Evolutionary conservation across 306 rosid genomes (phyloP), one percentile per base, ranked within the genome.

Genomic region (Quercus glauca): DNA sequence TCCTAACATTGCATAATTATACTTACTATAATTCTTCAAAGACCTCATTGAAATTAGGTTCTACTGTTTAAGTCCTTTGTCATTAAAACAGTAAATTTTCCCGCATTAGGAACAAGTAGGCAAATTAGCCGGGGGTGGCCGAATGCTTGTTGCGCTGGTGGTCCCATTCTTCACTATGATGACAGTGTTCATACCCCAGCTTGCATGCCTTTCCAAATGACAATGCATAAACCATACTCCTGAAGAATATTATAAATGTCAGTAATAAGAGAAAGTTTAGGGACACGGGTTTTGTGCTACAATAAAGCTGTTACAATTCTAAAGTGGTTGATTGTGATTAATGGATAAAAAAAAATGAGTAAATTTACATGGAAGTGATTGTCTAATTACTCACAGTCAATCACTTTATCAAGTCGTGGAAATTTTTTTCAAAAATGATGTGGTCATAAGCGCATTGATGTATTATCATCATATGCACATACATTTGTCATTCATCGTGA

Each of bases 151-250:
- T 5, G 73, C 74, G 0, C 4, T 13, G 1, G 81, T 80, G 3
- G 71, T 60, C 43, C 89, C 87, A 63, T 83, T 73, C 81, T 65
- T 74, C 35, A 83, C 87, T 17, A 83, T 80, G 41, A 86, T 9
- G 28, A 74, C 87, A 0, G 79, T 77, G 8, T 63, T 64, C 89
- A 86, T 83, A 11, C 87, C 89, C 87, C 83, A 86, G 6, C 78
- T 82, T 14, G 81, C 41, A 35, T 82, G 86, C 19, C 82, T 68
- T 3, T 86, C 89, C 4, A 73, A 79, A 79, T 85, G 88, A 49
- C 88, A 85, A 35, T 85, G 88, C 85, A 85, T 78, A 49, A 31
- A 85, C 88, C 88, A 85, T 6, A 85, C 86, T 33, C 89, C 89
- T 85, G 80, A 18, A 63, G 15, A 73, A 21, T 10, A 9, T 11